Evolutionary conservation across 176 grass and related monocot genomes (phyloP), one percentile per base, ranked within the genome.

Genomic region (Raddia distichophylla): DNA sequence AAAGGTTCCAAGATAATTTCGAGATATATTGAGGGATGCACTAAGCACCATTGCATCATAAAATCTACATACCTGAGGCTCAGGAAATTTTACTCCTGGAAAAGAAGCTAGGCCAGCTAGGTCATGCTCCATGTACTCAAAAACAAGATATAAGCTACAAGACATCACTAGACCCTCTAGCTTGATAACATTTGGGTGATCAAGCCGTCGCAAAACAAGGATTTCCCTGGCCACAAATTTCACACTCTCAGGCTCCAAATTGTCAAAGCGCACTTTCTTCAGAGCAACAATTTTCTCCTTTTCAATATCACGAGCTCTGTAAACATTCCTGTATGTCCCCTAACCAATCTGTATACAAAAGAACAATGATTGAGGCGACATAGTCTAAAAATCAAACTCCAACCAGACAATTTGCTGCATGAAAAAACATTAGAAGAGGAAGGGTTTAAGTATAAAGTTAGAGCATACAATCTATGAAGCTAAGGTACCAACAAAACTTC

Each of bases 81-180:
- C 97, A 0, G 89, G 88, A 83, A 99, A 93, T 88, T 99, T 91
- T 62, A 88, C 54, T 67, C 89, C 97, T 83, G 97, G 82, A 82
- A 93, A 96, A 77, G 97, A 99, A 82, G 97, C 93, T 72, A 99
- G 80, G 22, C 93, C 97, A 56, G 93, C 85, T 75, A 99, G 83
- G 78, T 99, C 97, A 78, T 99, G 97, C 60, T 99, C 97, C 97
- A 99, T 99, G 65, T 99, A 99, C 83, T 99, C 97, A 76, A 99
- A 99, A 86, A 99, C 97, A 86, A 99, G 93, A 81, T 99, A 99
- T 76, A 99, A 91, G 67, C 97, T 99, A 87, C 97, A 99, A 64
- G 97, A 99, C 97, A 96, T 99, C 60, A 99, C 93, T 55, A 99
- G 82, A 35, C 97, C 97, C 83, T 99, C 97, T 64, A 99, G 86